Base-by-base conservation (phyloP, 129 eudicot species). In the Glebionis coronaria region DNA sequence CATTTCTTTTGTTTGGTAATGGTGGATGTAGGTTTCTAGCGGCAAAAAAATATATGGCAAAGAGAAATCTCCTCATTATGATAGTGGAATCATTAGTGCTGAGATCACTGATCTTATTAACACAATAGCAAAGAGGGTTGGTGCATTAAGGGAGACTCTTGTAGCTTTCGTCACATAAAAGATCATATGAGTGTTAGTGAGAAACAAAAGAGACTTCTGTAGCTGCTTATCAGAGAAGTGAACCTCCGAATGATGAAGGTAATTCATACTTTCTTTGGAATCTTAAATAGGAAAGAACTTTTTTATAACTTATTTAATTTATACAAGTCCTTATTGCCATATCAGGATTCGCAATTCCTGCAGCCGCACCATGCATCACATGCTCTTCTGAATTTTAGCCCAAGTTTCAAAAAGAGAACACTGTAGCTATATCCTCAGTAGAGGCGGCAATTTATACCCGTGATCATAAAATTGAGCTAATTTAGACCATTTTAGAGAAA, bases 101-200 rank as follows among this genome's bases (percentile, higher is more conserved):
- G n/a, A n/a, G n/a, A n/a, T n/a, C n/a, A n/a, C n/a, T n/a, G n/a
- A n/a, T n/a, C n/a, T n/a, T n/a, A n/a, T n/a, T n/a, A n/a, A n/a
- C n/a, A n/a, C n/a, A n/a, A n/a, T n/a, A n/a, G n/a, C n/a, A n/a
- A n/a, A n/a, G n/a, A n/a, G n/a, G n/a, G n/a, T n/a, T n/a, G n/a
- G n/a, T n/a, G n/a, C n/a, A 87, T 94, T 29, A 90, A 86, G 73
- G 99, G 99, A 46, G 84, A 76, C 56, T 84, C 95, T 29, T 90
- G 99, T 81, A 87, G 82, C 71, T 90, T 90, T 69, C 88, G 81
- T 83, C 99, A 90, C 66, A 63, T 73, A 47, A 86, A 47, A 55
- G 88, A 82, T 13, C 35, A 53, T 13, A 51, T 25, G 35, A 73
- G 73, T 62, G 61, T 12, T 27, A 57, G 58, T 49, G 72, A 77